Evolutionary conservation across 179 eudicot genomes (phyloP), one percentile per base, ranked within the genome.

Genomic region (Monotropa hypopitys): DNA sequence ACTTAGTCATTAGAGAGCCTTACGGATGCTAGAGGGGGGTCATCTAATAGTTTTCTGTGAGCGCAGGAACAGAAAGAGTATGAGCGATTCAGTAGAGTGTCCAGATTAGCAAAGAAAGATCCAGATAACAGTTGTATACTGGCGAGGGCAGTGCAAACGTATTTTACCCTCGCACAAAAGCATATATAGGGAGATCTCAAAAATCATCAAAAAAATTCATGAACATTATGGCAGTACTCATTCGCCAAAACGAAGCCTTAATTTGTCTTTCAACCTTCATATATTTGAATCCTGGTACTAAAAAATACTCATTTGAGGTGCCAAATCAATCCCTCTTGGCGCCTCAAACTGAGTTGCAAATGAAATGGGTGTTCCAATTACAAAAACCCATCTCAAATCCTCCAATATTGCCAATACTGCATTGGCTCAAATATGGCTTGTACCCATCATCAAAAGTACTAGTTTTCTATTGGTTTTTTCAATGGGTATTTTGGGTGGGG

Each of bases 201-300:
- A 80, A 77, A 79, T 75, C 54, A 74, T 86, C 86, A 28, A 32
- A 5, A 15, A 32, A 51, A 28, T 79, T n/a, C 67, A 43, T 79
- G 80, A 30, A 84, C 63, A 69, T 77, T 83, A 54, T 82, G 79
- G 84, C 87, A 82, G 43, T 86, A 80, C 74, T 84, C 87, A 35
- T 61, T 82, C 46, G 77, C 77, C 82, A 86, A 1, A 86, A 83
- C 5, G 87, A 86, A 67, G 87, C 87, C 9, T 87, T 84, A 53
- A 86, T 84, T 65, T 86, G 87, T n/a, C 89, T 84, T 47, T 86
- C 87, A 12, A 86, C 86, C 80, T 76, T 81, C 89, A 87, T 83
- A 47, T 74, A 73, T 51, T 83, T 80, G 15, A 80, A 80, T 53
- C 78, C 82, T n/a, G 62, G 80, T 6, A 11, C 15, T 69, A 18